Evolutionary conservation across 2,329 filamentous ascomycete genomes (phyloP).

Genomic region (Microcyclospora tardicrescens): DNA sequence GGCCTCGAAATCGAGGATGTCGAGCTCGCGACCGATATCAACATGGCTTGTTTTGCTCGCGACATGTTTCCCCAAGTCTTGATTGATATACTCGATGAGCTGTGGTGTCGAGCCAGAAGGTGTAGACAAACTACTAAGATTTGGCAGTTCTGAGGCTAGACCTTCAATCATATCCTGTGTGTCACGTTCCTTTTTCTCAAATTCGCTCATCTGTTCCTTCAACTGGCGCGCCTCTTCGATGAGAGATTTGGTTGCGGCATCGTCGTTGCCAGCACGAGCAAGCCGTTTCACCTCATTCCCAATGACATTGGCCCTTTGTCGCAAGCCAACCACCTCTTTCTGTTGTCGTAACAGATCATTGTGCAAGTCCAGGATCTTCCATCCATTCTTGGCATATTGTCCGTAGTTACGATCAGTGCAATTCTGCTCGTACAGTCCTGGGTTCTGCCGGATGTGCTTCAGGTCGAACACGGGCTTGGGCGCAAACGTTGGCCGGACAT

Average conservation of each 20-base stretch:
- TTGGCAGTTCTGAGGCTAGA: conserved; percentile 69
- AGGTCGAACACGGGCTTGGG: conserved; percentile 72
- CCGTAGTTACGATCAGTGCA: conserved; percentile 76
- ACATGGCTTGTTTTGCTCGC: conserved; percentile 31
- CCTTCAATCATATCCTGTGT: conserved; percentile 54
- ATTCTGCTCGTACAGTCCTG: conserved; percentile 67
- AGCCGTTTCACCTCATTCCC: conserved; percentile 38
- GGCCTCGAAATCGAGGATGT: conserved; percentile 76
- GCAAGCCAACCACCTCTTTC: conserved; percentile 44
- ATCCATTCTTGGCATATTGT: conserved; percentile 38
- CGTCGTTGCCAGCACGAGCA: conserved; percentile 23
- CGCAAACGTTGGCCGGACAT: conserved; percentile 52
- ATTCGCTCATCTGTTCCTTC: conserved; percentile 48
- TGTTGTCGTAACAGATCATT: conserved; percentile 40
- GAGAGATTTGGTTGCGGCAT: conserved; percentile 27
- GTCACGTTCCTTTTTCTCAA: conserved; percentile 49
- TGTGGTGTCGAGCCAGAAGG: conserved; percentile 55
- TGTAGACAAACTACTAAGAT: conserved; percentile 65
- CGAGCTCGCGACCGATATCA: conserved; percentile 73
- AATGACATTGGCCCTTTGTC: conserved; percentile 54
- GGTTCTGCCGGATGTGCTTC: conserved; percentile 79
- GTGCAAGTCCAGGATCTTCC: conserved; percentile 39
- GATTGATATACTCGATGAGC: conserved; percentile 68
- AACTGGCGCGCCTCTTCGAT: conserved; percentile 51
- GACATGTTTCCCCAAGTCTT: conserved; percentile 29